phyloP scores from a whole-genome alignment of 2,329 filamentous ascomycete species.

The Claviceps quebecensis region DNA sequence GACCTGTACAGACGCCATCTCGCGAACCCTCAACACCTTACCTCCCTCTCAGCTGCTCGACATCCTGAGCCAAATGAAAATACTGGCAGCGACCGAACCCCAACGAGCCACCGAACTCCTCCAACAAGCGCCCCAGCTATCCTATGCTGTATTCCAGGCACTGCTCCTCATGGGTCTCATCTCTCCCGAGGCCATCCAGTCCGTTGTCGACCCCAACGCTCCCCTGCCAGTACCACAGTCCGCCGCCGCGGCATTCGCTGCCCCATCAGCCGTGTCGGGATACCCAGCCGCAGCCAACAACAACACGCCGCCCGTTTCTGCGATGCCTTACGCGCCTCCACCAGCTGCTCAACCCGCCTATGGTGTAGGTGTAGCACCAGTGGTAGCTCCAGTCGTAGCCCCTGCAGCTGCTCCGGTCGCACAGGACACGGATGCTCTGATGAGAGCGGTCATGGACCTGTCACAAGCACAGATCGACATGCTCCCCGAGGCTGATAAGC shows the following conservation, averaged over 20 bases:
- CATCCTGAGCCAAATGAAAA: slow-evolving; percentile 89
- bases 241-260: slow-evolving; percentile 19
- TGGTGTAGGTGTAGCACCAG: slow-evolving; percentile 15
- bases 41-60: slow-evolving; percentile 83
- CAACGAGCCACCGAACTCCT: slow-evolving; percentile 75
- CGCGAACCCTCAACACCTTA: slow-evolving; percentile 73
- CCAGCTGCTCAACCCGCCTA: slow-evolving; percentile 22
- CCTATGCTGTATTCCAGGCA: slow-evolving; percentile 90
- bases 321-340: slow-evolving; percentile 32
- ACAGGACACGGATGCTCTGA: slow-evolving; percentile 55
- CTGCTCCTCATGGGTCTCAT: slow-evolving; percentile 86
- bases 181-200: slow-evolving; percentile 66
- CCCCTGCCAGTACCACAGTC: slow-evolving; percentile 19
- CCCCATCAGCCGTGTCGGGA: slow-evolving; percentile 18
- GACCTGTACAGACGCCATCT: slow-evolving; percentile 80
- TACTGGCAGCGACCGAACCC: slow-evolving; percentile 68
- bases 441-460: slow-evolving; percentile 70
- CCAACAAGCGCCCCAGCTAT: slow-evolving; percentile 76
- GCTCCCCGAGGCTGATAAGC: slow-evolving; percentile 59
- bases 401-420: slow-evolving; percentile 11
- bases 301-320: slow-evolving; percentile 33
- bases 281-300: slow-evolving; percentile 26
- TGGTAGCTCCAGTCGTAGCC: slow-evolving; percentile 16
- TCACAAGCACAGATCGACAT: slow-evolving; percentile 68
- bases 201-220: slow-evolving; percentile 56